Percentiles rank a stretch among this genome's conserved stretches.
Conservation (phyloP, 257 asterid species). For the Petunia secreta region DNA sequence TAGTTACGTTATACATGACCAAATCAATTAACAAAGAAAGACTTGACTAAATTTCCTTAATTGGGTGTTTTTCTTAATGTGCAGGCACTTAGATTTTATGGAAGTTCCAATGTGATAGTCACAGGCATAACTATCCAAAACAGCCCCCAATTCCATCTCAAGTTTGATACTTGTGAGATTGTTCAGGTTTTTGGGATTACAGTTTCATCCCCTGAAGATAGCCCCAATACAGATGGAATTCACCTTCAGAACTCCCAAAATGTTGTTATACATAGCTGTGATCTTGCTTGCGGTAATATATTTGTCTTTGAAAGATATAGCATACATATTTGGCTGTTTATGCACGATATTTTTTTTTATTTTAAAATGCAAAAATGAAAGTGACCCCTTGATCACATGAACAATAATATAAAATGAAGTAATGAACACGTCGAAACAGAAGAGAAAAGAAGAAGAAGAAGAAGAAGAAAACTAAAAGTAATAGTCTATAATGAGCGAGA, state of each 20-base stretch:
- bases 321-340: too few relatives aligned
- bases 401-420: too few relatives aligned
- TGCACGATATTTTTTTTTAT: neutral
- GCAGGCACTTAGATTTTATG: slow-evolving; percentile 58
- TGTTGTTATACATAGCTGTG: slow-evolving; percentile 40
- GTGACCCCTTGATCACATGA: neutral
- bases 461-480: too few relatives aligned
- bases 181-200: slow-evolving; percentile 46
- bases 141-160: slow-evolving; percentile 56
- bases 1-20: neutral
- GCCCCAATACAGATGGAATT: slow-evolving; percentile 72
- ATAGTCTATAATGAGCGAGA: too few relatives aligned
- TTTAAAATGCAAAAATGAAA: neutral
- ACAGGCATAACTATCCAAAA: slow-evolving; percentile 52
- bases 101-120: slow-evolving; percentile 41
- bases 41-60: neutral
- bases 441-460: too few relatives aligned
- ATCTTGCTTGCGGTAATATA: slow-evolving; percentile 56
- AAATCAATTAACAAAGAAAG: neutral
- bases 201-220: slow-evolving; percentile 53
- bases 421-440: too few relatives aligned
- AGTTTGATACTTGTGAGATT: slow-evolving; percentile 45
- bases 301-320: neutral
- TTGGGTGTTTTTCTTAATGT: neutral
- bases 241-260: slow-evolving; percentile 53